Evolutionary conservation across 192 early-diverging fungal species (phyloP).

Genomic region (Funneliformis geosporum): DNA sequence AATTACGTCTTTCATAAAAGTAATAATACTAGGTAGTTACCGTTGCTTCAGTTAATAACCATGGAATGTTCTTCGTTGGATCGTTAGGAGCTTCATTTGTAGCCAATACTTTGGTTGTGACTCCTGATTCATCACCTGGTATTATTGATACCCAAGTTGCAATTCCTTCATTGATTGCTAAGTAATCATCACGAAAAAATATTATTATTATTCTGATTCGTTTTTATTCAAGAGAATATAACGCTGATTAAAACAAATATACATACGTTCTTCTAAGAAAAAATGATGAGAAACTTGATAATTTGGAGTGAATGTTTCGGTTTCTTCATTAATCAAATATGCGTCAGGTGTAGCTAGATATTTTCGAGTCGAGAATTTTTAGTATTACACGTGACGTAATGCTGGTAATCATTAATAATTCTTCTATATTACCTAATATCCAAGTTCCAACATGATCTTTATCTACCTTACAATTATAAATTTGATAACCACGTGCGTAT

Average conservation of each 20-base stretch:
- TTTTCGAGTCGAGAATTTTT: no score
- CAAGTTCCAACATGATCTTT: not conserved
- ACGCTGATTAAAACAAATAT: not conserved
- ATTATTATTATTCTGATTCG: no score
- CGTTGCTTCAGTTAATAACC: not conserved
- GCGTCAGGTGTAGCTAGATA: not conserved
- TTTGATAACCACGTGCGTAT: not conserved
- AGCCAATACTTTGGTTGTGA: not conserved
- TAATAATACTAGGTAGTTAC: not conserved
- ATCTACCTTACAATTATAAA: not conserved
- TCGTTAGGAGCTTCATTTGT: not conserved
- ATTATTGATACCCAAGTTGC: not conserved
- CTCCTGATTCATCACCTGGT: not conserved
- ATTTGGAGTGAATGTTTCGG: not conserved
- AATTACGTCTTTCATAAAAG: no score
- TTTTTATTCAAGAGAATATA: no score
- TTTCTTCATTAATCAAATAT: not conserved
- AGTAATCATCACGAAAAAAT: not conserved
- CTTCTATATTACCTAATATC: not conserved
- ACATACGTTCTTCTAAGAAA: not conserved
- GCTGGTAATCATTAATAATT: not conserved
- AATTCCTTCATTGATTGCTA: not conserved
- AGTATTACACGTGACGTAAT: not conserved
- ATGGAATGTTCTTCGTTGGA: conserved; percentile 8
- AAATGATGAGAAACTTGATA: not conserved